Percentiles rank a stretch among this genome's conserved stretches.
Conservation (phyloP, 2,329 filamentous ascomycete genomes). For the Diaporthe destruens region DNA sequence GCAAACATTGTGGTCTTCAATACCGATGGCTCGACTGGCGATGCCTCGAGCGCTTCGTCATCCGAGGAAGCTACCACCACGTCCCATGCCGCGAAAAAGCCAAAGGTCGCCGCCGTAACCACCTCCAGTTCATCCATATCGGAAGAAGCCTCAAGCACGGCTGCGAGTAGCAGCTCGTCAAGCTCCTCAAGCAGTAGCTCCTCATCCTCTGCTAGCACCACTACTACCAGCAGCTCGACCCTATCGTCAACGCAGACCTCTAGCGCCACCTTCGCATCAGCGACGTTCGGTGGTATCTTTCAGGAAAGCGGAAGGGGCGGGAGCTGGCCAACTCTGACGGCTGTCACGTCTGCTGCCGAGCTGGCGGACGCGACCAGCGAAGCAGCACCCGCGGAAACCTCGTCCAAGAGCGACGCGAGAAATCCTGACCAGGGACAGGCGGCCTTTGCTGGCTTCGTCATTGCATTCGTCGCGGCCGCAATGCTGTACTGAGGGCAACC, state of each 20-base stretch:
- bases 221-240: constrained; percentile 22
- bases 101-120: constrained; percentile 8
- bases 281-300: constrained; percentile 62
- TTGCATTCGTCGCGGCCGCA: constrained; percentile 67
- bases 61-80: constrained; percentile 46
- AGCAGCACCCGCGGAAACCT: constrained; percentile 43
- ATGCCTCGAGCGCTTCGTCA: constrained; percentile 43
- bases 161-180: constrained; percentile 37
- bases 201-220: constrained; percentile 29
- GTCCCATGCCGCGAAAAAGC: background rate
- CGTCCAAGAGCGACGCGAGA: constrained; percentile 58
- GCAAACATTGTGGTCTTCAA: constrained; percentile 76
- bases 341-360: constrained; percentile 33
- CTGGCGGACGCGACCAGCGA: constrained; percentile 41
- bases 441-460: constrained; percentile 66
- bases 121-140: constrained; percentile 40
- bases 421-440: constrained; percentile 61
- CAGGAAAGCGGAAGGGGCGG: constrained; percentile 62
- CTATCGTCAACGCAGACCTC: constrained; percentile 41
- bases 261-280: constrained; percentile 42
- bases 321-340: constrained; percentile 38
- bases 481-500: constrained; percentile 57
- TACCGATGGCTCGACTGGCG: constrained; percentile 56
- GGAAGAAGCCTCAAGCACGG: constrained; percentile 42
- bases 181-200: constrained; percentile 29